Evolutionary conservation across 495 filamentous ascomycete species (phyloP), one percentile per base, ranked within the genome.

Genomic region (Aspergillus bridgeri): DNA sequence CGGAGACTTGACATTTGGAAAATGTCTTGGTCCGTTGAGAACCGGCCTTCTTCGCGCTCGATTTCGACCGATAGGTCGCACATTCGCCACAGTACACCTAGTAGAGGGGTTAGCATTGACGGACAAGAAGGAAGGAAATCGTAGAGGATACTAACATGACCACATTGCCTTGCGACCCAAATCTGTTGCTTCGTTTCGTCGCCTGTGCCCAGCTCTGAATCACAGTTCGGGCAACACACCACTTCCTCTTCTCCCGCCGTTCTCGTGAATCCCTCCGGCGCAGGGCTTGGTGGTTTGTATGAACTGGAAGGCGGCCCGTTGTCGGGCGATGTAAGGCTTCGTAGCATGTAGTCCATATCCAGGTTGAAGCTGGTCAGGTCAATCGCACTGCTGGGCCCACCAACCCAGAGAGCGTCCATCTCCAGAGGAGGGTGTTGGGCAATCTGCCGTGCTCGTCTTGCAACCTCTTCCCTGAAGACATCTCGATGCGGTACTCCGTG

Each of bases 41-140:
- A 6, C 50, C 50, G 6, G 54, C 48, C 46, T 70, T 78, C 58
- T 71, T 76, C 21, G 68, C 70, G 55, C 67, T 76, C 5, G 72
- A 63, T 6, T 69, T 29, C 5, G 68, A 72, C 5, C 86, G 79
- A 46, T 84, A 74, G 38, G 75, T 77, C 17, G 80, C 78, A 61
- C 87, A 91, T 56, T 81, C 79, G 44, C 87, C 87, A 66, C 87
- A 91, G 63, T 89, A 91, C 5, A 88, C 86, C 87, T 90, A 57
- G 21, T 46, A 22, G 3, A 5, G 38, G 25, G 20, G 24, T 65
- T 57, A 64, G 48, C 43, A 38, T 13, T 15, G 33, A 51, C 48
- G 29, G 38, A 27, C 13, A 20, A 24, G 38, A 56, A 46, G 43
- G 15, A 47, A 27, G 2, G 5, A 22, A 27, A 1, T 27, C 15